These are phyloP conservation scores for Ceratobasidium theobromae DNA, from an alignment of 1,284 basidiomycete genomes.

Conservation along the genomic window DNA sequence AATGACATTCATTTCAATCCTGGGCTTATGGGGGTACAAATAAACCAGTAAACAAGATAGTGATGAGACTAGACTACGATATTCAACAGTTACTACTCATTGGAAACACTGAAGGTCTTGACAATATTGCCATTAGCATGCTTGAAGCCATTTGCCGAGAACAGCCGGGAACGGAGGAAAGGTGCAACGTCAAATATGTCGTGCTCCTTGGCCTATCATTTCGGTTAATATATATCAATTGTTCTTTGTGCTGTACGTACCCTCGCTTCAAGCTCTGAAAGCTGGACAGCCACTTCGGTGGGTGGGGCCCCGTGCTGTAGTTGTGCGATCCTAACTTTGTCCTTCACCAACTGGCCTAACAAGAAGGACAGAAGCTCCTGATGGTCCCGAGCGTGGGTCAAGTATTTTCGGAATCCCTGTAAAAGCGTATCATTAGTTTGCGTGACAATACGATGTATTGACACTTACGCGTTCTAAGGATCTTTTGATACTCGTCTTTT, in stretches of 20 bases:
- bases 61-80: too few relatives aligned
- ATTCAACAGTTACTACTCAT: constrained; percentile 4
- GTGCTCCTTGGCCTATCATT: constrained; percentile 91
- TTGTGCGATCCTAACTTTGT: constrained; percentile 84
- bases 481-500: constrained; percentile 99
- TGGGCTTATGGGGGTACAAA: neutral
- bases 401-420: constrained; percentile 94
- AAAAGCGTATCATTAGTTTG: constrained; percentile 14
- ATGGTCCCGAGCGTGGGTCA: constrained; percentile 91
- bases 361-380: constrained; percentile 95
- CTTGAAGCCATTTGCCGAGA: constrained; percentile 88
- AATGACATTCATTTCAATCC: neutral
- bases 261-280: constrained; percentile 78
- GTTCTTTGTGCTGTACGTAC: constrained; percentile 49
- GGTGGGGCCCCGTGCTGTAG: constrained; percentile 76
- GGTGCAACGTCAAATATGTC: constrained; percentile 90
- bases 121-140: constrained; percentile 64
- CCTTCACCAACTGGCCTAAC: constrained; percentile 92
- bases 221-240: too few relatives aligned
- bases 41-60: too few relatives aligned
- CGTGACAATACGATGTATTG: neutral
- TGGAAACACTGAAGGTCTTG: constrained; percentile 57
- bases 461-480: constrained; percentile 85
- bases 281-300: constrained; percentile 68
- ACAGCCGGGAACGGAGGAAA: constrained; percentile 84